phyloP scores from a whole-genome alignment of 2,329 filamentous ascomycete genomes.

The Cephalotrichum gorgonifer region DNA sequence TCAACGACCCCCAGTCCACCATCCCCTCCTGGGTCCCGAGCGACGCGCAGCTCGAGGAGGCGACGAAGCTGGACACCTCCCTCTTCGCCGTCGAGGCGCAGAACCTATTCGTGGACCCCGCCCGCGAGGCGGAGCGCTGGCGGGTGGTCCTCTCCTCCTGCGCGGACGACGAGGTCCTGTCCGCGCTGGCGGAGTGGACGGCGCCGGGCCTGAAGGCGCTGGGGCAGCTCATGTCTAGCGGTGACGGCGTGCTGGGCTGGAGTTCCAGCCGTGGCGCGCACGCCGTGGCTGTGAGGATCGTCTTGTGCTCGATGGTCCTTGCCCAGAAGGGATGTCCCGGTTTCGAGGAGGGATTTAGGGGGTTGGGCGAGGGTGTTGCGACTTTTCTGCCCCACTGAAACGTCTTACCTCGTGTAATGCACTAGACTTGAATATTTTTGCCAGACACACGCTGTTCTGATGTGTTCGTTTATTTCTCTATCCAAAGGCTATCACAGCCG shows the following conservation, averaged over 20 bases:
- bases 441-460: no score
- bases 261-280: conserved; percentile 59
- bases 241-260: conserved; percentile 64
- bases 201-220: conserved; percentile 30
- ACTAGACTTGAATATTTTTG: no score
- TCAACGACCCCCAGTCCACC: neutral
- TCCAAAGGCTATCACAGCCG: no score
- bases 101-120: conserved; percentile 84
- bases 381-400: no score
- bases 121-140: conserved; percentile 67
- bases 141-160: conserved; percentile 31
- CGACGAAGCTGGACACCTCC: conserved; percentile 47
- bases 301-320: conserved; percentile 23
- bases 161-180: conserved; percentile 11
- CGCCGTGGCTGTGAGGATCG: conserved; percentile 40
- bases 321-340: conserved; percentile 3
- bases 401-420: no score
- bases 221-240: conserved; percentile 11
- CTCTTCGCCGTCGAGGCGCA: conserved; percentile 87
- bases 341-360: conserved; percentile 9
- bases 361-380: conserved; percentile 5
- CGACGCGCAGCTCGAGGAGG: conserved; percentile 26
- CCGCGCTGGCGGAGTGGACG: conserved; percentile 35
- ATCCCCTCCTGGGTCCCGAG: neutral
- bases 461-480: no score